These are phyloP conservation scores for Rubia peregrina DNA, from an alignment of 305 asterid species.

Conservation along the genomic window DNA sequence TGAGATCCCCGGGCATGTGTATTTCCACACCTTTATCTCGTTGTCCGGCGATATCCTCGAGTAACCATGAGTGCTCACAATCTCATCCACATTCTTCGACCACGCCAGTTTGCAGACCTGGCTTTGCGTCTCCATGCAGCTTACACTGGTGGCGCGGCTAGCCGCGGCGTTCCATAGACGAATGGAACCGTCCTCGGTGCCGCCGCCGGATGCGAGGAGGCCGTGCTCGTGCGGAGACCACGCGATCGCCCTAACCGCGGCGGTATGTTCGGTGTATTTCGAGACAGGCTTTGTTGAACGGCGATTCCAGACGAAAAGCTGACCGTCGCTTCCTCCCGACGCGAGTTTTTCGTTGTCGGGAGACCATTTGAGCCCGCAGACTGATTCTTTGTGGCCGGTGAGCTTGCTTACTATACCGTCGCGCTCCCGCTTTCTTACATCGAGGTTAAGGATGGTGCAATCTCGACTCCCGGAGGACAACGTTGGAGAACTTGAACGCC, in stretches of 20 bases:
- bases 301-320: constrained; percentile 97
- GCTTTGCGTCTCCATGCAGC: constrained; percentile 92
- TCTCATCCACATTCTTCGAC: constrained; percentile 95
- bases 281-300: constrained; percentile 80
- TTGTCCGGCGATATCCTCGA: constrained; percentile 49
- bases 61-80: constrained; percentile 95
- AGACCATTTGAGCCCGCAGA: constrained; percentile 98
- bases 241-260: constrained; percentile 94
- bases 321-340: constrained; percentile 88
- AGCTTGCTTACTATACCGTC: constrained; percentile 71
- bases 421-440: constrained; percentile 60
- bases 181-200: constrained; percentile 88
- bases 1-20: constrained; percentile 61
- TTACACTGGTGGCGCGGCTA: constrained; percentile 41
- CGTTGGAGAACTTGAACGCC: constrained; percentile 39
- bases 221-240: constrained; percentile 98
- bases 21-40: constrained; percentile 87
- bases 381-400: constrained; percentile 73
- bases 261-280: constrained; percentile 86
- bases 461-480: constrained; percentile 86
- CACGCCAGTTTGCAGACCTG: constrained; percentile 98
- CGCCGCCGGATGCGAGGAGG: constrained; percentile 95
- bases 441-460: constrained; percentile 79
- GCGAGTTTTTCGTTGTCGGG: constrained; percentile 84
- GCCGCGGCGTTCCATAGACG: constrained; percentile 92